A percentile compares a stretch with the other conserved stretches of the same genome.
phyloP scores from a whole-genome alignment of 2,329 filamentous ascomycete species.

The Pleoardoris graminearum region DNA sequence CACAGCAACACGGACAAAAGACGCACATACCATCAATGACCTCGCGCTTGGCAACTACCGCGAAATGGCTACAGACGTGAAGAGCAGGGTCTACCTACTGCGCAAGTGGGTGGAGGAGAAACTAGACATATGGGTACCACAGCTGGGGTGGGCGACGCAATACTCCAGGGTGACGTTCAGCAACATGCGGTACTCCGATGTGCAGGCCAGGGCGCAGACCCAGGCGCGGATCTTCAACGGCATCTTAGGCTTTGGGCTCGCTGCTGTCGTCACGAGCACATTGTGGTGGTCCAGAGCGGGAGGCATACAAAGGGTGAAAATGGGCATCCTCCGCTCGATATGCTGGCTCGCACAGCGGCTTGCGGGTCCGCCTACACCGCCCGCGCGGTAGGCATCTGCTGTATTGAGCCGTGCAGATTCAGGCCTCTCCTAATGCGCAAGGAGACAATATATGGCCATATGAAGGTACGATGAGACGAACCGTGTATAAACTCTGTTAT shows the following conservation, averaged over 20 bases:
- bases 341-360: conserved; percentile 29
- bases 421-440: too few relatives aligned
- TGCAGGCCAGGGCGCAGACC: conserved; percentile 66
- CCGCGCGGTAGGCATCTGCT: too few relatives aligned
- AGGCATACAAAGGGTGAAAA: conserved; percentile 28
- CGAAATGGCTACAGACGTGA: conserved; percentile 89
- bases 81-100: conserved; percentile 73
- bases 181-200: conserved; percentile 86
- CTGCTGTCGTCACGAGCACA: conserved; percentile 19
- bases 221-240: conserved; percentile 40
- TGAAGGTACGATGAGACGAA: too few relatives aligned
- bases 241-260: conserved; percentile 28
- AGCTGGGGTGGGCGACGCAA: conserved; percentile 85
- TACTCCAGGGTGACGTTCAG: conserved; percentile 92
- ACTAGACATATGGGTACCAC: conserved; percentile 74
- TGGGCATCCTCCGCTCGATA: conserved; percentile 30
- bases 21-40: conserved; percentile 89
- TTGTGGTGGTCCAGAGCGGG: conserved; percentile 30
- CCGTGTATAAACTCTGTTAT: too few relatives aligned
- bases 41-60: conserved; percentile 88
- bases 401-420: too few relatives aligned
- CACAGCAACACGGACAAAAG: conserved; percentile 70
- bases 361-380: conserved; percentile 16
- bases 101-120: conserved; percentile 87
- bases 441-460: too few relatives aligned